A percentile compares a stretch with the other conserved stretches of the same genome.
These are phyloP conservation scores for Cardamine chenopodiifolia DNA, from an alignment of 345 rosid genomes.

Conservation along the genomic window DNA sequence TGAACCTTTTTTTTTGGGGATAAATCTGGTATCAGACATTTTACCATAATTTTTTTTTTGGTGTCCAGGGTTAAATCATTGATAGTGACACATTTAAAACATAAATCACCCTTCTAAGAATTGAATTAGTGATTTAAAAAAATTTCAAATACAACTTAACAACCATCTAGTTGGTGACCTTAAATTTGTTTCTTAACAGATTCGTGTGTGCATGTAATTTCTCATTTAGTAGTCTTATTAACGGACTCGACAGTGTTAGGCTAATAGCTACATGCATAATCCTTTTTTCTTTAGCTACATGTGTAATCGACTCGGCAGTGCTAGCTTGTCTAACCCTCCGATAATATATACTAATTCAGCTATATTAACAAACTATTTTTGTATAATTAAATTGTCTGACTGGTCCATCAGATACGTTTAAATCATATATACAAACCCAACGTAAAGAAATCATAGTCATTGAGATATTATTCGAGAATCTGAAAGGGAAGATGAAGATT, in stretches of 20 bases:
- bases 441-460: slow-evolving; percentile 11
- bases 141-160: no score
- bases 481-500: slow-evolving; percentile 19
- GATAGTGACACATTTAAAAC: no score
- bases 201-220: neutral
- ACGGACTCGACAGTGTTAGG: neutral
- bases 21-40: no score
- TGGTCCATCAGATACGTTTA: slow-evolving; percentile 1
- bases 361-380: neutral
- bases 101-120: no score
- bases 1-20: no score
- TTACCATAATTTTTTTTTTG: no score
- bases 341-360: neutral
- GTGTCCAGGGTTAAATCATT: no score
- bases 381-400: neutral
- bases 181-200: neutral
- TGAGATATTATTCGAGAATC: slow-evolving; percentile 35
- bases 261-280: no score
- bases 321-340: no score
- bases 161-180: neutral
- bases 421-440: neutral
- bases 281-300: no score
- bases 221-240: neutral
- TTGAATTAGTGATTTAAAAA: no score
- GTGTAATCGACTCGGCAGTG: neutral